Conservation (phyloP, 2,329 filamentous ascomycete species). For the Clonostachys rosea region DNA sequence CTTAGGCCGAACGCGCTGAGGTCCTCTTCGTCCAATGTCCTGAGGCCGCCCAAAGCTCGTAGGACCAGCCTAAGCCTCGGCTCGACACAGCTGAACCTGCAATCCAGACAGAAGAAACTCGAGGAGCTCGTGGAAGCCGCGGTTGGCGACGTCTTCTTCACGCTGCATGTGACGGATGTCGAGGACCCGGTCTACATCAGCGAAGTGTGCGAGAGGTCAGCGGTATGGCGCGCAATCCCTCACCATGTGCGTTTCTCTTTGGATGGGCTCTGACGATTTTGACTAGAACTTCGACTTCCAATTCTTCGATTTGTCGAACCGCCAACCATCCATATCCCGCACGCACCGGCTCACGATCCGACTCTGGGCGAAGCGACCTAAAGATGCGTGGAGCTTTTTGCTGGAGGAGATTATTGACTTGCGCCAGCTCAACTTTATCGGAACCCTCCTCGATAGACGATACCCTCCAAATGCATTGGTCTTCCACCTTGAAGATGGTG, state of each 20-base stretch:
- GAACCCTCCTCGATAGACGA: conserved; percentile 63
- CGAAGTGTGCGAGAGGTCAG: conserved; percentile 73
- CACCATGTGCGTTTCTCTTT: not conserved
- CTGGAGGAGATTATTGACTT: conserved; percentile 71
- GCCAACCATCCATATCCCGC: conserved; percentile 60
- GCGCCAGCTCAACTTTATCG: conserved; percentile 72
- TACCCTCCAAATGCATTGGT: conserved; percentile 80
- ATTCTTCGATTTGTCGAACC: conserved; percentile 70
- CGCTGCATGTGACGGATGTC: conserved; percentile 64
- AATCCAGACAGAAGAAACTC: conserved; percentile 66
- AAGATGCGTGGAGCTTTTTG: conserved; percentile 51
- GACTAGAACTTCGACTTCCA: conserved; percentile 80
- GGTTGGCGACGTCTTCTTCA: conserved; percentile 87
- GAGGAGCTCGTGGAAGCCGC: conserved; percentile 66
- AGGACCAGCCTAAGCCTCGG: conserved; percentile 42
- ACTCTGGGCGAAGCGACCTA: conserved; percentile 65
- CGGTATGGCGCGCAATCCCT: conserved; percentile 33
- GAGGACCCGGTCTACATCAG: conserved; percentile 84
- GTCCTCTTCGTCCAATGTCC: conserved; percentile 5
- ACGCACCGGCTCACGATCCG: conserved; percentile 61
- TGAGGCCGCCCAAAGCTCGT: conserved; percentile 12
- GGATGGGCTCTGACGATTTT: conserved; percentile 1
- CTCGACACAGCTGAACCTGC: conserved; percentile 32
- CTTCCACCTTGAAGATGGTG: conserved; percentile 80
- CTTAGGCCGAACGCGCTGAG: conserved; percentile 26